Conservation (phyloP, 2,329 filamentous ascomycete species). For the Harringtonia lauricola region DNA sequence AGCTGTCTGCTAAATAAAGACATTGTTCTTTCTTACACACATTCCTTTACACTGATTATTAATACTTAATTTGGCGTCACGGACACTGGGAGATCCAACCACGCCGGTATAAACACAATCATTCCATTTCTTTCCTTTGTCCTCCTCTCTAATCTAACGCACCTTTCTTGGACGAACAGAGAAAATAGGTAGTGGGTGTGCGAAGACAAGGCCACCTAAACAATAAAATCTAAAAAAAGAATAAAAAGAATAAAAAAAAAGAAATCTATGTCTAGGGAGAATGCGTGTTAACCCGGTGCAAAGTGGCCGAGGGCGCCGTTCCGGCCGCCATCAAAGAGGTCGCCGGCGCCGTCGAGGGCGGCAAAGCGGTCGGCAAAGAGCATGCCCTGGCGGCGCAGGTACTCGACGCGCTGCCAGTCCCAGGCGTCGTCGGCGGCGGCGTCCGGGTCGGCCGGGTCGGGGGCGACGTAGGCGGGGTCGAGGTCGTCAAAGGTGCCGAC, state of each 20-base stretch:
- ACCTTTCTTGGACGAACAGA: no score
- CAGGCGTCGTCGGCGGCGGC: constrained; percentile 29
- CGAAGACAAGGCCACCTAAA: no score
- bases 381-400: constrained; percentile 42
- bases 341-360: constrained; percentile 40
- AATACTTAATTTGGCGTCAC: no score
- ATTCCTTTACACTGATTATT: no score
- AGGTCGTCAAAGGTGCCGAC: constrained; percentile 28
- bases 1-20: no score
- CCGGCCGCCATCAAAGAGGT: constrained; percentile 41
- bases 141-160: no score
- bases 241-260: no score
- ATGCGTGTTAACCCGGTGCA: constrained; percentile 6
- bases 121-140: no score
- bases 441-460: constrained; percentile 22
- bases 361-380: constrained; percentile 44
- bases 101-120: no score
- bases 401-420: constrained; percentile 49
- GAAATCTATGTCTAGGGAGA: background rate
- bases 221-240: background rate
- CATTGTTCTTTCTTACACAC: no score
- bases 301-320: constrained; percentile 40
- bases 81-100: no score
- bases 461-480: constrained; percentile 26
- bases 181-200: no score